Evolutionary conservation across 805 yeast species (phyloP), one percentile per base, ranked within the genome.

Genomic region (Suhomyces vadensis): DNA sequence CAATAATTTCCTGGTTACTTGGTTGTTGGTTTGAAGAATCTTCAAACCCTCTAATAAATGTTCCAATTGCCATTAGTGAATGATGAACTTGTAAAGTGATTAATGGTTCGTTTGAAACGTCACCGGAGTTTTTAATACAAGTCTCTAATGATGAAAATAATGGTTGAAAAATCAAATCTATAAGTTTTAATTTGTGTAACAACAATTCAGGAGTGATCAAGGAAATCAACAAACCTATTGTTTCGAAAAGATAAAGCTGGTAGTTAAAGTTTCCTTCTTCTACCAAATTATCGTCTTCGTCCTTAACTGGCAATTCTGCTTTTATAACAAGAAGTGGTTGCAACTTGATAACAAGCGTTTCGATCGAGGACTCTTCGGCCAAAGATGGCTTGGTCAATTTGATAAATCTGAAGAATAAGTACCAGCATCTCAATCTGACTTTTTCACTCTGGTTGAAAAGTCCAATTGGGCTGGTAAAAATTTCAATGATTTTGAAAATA

Each of bases 351-450:
- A 91, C 74, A 25, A 86, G 73, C 49, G 77, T 80, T 31, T 77
- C 83, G 56, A 79, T 71, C 27, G 63, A 60, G 44, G 53, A 63
- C 37, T 71, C 76, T 23, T 82, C 76, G 31, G 82, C 65, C 39
- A 77, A 68, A 6, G 52, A 48, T 27, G 90, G 89, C 57, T 82
- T 85, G 1, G 92, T 83, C 37, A 85, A 70, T 59, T 85, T 88
- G 48, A 90, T 75, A 56, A 91, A 87, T 61, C 95, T 78, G 57
- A 83, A 83, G 55, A 92, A 88, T 50, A 91, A 71, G 61, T 88
- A 92, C 97, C 98, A 94, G 33, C 95, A 77, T 61, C 97, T 82
- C 44, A 81, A 74, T 55, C 90, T 82, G 3, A 91, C 97, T 49
- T 81, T 85, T 46, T 78, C 85, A 52, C 77, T 74, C 4, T 75